These are phyloP conservation scores for Petunia hybrid DNA, from an alignment of 305 asterid genomes.

Conservation along the genomic window DNA sequence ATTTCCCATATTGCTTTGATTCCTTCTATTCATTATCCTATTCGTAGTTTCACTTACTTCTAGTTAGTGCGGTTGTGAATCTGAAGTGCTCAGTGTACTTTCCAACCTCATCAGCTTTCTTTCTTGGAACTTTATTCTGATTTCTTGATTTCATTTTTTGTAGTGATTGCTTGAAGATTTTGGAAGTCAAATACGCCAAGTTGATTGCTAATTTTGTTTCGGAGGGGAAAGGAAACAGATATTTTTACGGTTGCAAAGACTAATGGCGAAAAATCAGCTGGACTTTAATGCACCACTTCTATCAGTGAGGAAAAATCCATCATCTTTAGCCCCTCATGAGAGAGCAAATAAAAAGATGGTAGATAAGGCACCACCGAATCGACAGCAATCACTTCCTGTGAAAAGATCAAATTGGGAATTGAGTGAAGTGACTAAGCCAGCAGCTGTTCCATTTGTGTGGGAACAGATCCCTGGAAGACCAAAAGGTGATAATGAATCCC, in stretches of 20 bases:
- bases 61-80: background rate
- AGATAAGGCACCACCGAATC: slow-evolving; percentile 46
- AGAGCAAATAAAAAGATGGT: slow-evolving; percentile 46
- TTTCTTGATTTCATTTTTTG: background rate
- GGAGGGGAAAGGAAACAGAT: slow-evolving; percentile 26
- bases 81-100: background rate
- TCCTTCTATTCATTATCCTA: background rate
- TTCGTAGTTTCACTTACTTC: slow-evolving; percentile 4
- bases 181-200: background rate
- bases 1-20: background rate
- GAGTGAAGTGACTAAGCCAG: slow-evolving; percentile 71
- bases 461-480: slow-evolving; percentile 82
- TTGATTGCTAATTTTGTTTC: slow-evolving; percentile 33
- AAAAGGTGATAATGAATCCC: slow-evolving; percentile 52
- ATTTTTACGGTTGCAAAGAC: background rate
- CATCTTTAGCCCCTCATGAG: slow-evolving; percentile 54
- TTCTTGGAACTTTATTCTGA: background rate
- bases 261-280: slow-evolving; percentile 78
- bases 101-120: background rate
- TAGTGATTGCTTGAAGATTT: slow-evolving; percentile 6
- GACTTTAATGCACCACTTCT: slow-evolving; percentile 82
- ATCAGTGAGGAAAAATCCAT: slow-evolving; percentile 65
- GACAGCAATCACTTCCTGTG: slow-evolving; percentile 63
- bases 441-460: slow-evolving; percentile 89
- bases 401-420: slow-evolving; percentile 51